Evolutionary conservation across 1,284 basidiomycete genomes (phyloP).

Genomic region (Pseudozyma pruni): DNA sequence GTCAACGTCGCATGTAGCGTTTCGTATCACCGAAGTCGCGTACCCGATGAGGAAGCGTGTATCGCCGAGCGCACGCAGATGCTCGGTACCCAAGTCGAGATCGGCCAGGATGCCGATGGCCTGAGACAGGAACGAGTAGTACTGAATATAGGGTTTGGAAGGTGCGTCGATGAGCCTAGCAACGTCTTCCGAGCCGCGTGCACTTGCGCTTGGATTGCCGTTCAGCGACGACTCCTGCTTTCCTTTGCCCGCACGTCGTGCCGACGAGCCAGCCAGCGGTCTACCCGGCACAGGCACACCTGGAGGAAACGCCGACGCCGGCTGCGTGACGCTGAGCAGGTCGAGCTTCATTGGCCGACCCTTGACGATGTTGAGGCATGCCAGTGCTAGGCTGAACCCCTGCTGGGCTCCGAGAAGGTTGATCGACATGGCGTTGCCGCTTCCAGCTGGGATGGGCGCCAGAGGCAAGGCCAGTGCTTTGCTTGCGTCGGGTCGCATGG

Average conservation of each 20-base stretch:
- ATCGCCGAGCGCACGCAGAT: constrained; percentile 93
- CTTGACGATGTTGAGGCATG: constrained; percentile 87
- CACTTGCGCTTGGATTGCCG: constrained; percentile 9
- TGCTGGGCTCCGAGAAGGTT: constrained; percentile 73
- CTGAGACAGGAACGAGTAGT: constrained; percentile 88
- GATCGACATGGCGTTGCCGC: constrained; percentile 81
- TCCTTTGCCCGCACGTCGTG: constrained; percentile 16
- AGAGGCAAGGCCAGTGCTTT: constrained; percentile 80
- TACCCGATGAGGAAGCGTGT: constrained; percentile 86
- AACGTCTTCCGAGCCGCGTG: constrained; percentile 30
- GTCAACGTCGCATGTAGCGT: constrained; percentile 56
- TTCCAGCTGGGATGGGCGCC: constrained; percentile 87
- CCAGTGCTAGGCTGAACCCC: constrained; percentile 69
- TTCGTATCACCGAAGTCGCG: constrained; percentile 70
- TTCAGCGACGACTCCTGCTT: constrained; percentile 9
- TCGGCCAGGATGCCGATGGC: constrained; percentile 92
- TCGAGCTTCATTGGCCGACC: constrained; percentile 80
- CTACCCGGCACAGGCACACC: constrained; percentile 30
- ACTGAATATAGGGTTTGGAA: constrained; percentile 61
- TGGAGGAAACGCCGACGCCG: constrained; percentile 63
- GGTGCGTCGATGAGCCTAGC: constrained; percentile 39
- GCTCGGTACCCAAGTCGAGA: constrained; percentile 78
- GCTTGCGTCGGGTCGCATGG: constrained; percentile 76
- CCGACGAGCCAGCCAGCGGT: constrained; percentile 1
- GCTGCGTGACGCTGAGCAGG: constrained; percentile 81